These are phyloP conservation scores for Kwoniella mangroviensis DNA, from an alignment of 768 basidiomycete species.

Conservation along the genomic window DNA sequence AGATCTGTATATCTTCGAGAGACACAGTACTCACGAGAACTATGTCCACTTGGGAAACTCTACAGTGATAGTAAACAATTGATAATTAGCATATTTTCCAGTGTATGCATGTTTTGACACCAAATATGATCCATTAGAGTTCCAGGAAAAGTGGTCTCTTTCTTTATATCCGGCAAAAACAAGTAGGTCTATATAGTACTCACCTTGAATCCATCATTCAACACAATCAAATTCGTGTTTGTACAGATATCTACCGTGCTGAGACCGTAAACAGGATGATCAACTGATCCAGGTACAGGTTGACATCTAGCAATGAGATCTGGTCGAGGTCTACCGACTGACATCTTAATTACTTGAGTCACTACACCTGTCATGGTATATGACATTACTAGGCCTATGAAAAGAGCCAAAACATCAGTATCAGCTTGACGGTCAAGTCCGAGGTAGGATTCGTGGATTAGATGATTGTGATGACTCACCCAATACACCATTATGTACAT, in stretches of 20 bases:
- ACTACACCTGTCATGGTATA: constrained; percentile 75
- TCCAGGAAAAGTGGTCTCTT: too few species aligned
- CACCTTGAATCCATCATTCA: constrained; percentile 79
- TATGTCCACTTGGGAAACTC: constrained; percentile 91
- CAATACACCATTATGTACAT: constrained; percentile 71
- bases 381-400: constrained; percentile 68
- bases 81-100: neutral
- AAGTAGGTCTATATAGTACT: constrained; percentile 4
- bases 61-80: constrained; percentile 1
- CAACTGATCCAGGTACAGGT: constrained; percentile 67
- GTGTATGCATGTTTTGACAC: too few species aligned
- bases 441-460: too few species aligned
- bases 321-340: constrained; percentile 62
- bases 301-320: constrained; percentile 59
- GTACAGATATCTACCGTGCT: constrained; percentile 80
- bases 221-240: constrained; percentile 64
- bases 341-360: constrained; percentile 78
- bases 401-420: neutral
- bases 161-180: neutral
- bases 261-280: constrained; percentile 71
- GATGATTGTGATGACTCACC: constrained; percentile 26
- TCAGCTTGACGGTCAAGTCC: neutral
- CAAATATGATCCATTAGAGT: too few species aligned
- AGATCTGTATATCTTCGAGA: too few species aligned
- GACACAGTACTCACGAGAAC: constrained; percentile 67